phyloP scores from a whole-genome alignment of 176 grass and related monocot genomes.

The Elymus sibiricus region DNA sequence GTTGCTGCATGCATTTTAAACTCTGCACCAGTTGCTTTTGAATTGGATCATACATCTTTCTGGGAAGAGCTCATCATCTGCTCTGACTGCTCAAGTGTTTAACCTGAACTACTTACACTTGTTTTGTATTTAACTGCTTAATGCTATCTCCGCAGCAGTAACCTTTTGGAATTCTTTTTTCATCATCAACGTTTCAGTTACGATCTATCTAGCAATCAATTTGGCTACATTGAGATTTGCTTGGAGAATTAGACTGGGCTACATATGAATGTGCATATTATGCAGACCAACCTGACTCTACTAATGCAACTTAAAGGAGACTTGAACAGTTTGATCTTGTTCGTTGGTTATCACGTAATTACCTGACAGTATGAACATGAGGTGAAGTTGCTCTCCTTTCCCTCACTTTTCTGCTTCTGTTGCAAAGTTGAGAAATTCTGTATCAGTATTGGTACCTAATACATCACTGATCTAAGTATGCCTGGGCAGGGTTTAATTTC shows the following conservation, averaged over 20 bases:
- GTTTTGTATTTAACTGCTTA: no score
- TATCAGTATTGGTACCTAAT: no score
- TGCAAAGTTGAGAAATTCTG: not conserved
- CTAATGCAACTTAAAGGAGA: not conserved
- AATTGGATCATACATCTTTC: not conserved
- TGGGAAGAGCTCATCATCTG: not conserved
- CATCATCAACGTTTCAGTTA: no score
- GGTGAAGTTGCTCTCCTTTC: constrained; percentile 19
- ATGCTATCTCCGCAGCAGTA: no score
- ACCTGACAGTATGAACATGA: constrained; percentile 44
- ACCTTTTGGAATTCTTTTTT: no score
- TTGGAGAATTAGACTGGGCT: no score
- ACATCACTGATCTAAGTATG: not conserved
- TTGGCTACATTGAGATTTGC: no score
- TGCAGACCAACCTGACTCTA: no score
- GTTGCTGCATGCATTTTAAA: not conserved
- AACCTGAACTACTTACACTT: no score
- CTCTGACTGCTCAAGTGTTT: no score
- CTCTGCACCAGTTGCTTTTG: not conserved
- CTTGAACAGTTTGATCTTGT: not conserved
- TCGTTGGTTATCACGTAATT: not conserved
- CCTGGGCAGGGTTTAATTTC: not conserved
- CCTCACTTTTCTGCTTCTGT: not conserved
- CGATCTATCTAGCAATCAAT: no score
- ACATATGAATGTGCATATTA: no score